Conservation (phyloP, 2,329 filamentous ascomycete genomes). For the Hortaea werneckii region DNA sequence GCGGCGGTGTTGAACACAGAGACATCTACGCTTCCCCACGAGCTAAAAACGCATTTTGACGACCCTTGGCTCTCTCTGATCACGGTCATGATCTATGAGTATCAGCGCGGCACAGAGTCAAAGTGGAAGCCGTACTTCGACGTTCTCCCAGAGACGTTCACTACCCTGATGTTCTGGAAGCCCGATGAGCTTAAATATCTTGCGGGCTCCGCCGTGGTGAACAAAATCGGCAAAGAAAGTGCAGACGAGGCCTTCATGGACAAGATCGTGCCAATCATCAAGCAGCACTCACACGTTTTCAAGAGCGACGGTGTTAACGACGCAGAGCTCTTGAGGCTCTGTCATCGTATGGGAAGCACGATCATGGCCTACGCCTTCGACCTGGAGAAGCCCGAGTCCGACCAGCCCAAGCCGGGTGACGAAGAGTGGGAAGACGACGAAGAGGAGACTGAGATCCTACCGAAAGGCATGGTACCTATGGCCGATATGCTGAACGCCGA, state of each 20-base stretch:
- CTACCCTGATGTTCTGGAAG: slow-evolving; percentile 87
- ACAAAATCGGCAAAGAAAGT: slow-evolving; percentile 63
- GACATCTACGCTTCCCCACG: slow-evolving; percentile 55
- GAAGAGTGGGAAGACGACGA: slow-evolving; percentile 34
- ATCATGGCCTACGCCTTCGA: slow-evolving; percentile 95
- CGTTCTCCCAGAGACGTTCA: slow-evolving; percentile 60
- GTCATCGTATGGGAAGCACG: slow-evolving; percentile 73
- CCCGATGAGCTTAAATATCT: slow-evolving; percentile 58
- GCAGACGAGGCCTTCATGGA: slow-evolving; percentile 61
- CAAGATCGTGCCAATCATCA: slow-evolving; percentile 45
- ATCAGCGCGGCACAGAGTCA: slow-evolving; percentile 48
- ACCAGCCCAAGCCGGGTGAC: slow-evolving; percentile 49
- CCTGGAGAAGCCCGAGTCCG: slow-evolving; percentile 43
- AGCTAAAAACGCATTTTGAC: slow-evolving; percentile 18
- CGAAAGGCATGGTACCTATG: slow-evolving; percentile 82
- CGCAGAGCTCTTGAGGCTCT: slow-evolving; percentile 43
- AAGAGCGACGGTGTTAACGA: slow-evolving; percentile 32
- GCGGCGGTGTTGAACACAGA: slow-evolving; percentile 58
- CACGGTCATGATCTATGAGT: slow-evolving; percentile 71
- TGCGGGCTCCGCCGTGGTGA: slow-evolving; percentile 64
- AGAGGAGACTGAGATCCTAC: slow-evolving; percentile 25
- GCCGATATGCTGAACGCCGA: slow-evolving; percentile 86
- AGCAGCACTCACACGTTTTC: slow-evolving; percentile 27
- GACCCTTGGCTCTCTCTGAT: slow-evolving; percentile 52
- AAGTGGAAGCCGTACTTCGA: slow-evolving; percentile 70